Evolutionary conservation across 306 rosid genomes (phyloP), one percentile per base, ranked within the genome.

Genomic region (Sicyos baderoa): DNA sequence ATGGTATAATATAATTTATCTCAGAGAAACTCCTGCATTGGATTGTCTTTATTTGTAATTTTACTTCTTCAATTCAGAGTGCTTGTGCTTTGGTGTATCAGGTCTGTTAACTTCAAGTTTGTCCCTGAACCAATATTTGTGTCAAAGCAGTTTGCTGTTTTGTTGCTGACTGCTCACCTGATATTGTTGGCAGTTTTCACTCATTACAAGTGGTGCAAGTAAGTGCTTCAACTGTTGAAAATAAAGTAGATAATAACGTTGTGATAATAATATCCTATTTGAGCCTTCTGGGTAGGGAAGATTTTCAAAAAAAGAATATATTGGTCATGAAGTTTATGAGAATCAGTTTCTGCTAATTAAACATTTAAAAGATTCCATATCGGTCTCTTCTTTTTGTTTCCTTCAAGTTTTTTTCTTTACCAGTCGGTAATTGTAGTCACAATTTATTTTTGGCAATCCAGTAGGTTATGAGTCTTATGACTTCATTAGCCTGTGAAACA

Each of bases 71-170:
- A 32, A 42, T 42, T 71, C 49, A 22, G 55, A 77, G 58, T 86
- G 75, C 56, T 63, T 75, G 49, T 54, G n/a, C 48, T 76, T 59
- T 40, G 50, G 75, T 81, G 80, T 79, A 40, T 72, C 83, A 93
- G 98, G 99, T 94, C 96, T 55, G 90, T 90, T 69, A 94, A 94
- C 86, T 86, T 94, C 86, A 94, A 90, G 85, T 94, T 94, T 45
- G 73, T 94, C 71, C 96, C 95, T 6, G 97, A 94, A 76, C 84
- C 82, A 76, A 71, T 94, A 73, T 94, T 94, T 74, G 81, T 84
- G 53, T 94, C 97, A 29, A 90, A 90, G 81, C 83, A 88, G 81
- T 83, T 90, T 81, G 90, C 97, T 11, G 76, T 79, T 82, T 77
- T 64, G 61, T 79, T 90, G 86, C 80, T 94, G 87, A 78, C 85